phyloP scores from a whole-genome alignment of 1,284 basidiomycete genomes.

The Malassezia japonica region DNA sequence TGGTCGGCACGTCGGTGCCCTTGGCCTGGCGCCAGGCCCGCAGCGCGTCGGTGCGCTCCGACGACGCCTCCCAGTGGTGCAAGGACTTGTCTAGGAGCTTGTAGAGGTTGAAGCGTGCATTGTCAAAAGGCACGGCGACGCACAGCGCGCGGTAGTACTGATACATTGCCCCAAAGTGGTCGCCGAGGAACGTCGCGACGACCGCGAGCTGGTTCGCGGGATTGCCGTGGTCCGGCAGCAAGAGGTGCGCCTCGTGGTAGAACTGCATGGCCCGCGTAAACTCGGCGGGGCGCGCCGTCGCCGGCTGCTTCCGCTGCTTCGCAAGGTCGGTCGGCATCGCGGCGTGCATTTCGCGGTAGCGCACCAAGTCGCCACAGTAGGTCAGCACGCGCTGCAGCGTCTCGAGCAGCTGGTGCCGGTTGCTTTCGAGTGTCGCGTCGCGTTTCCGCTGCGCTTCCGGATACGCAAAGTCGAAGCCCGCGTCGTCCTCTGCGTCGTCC shows the following conservation, averaged over 20 bases:
- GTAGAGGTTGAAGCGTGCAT: constrained; percentile 73
- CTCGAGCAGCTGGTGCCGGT: constrained; percentile 7
- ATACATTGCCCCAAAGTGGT: constrained; percentile 68
- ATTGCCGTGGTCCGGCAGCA: constrained; percentile 52
- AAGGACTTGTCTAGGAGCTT: constrained; percentile 48
- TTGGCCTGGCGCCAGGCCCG: constrained; percentile 6
- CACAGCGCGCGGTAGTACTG: constrained; percentile 88
- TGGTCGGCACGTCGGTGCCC: constrained; percentile 2
- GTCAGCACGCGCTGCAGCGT: constrained; percentile 57
- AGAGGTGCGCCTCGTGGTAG: constrained; percentile 38
- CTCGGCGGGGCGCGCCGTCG: constrained; percentile 18
- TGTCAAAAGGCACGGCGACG: constrained; percentile 72
- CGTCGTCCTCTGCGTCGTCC: background rate
- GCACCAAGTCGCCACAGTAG: constrained; percentile 82
- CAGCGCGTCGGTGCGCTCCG: constrained; percentile 11
- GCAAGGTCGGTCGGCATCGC: constrained; percentile 1
- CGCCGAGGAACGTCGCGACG: constrained; percentile 69
- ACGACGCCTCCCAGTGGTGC: constrained; percentile 17
- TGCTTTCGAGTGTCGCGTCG: background rate
- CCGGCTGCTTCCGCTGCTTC: background rate
- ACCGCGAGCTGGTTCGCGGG: constrained; percentile 92
- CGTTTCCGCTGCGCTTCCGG: background rate
- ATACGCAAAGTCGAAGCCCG: no score
- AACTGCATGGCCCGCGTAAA: constrained; percentile 30
- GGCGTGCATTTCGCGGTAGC: constrained; percentile 76